These are phyloP conservation scores for Chlorella ohadii DNA, from an alignment of 139 green algal genomes.

Conservation along the genomic window DNA sequence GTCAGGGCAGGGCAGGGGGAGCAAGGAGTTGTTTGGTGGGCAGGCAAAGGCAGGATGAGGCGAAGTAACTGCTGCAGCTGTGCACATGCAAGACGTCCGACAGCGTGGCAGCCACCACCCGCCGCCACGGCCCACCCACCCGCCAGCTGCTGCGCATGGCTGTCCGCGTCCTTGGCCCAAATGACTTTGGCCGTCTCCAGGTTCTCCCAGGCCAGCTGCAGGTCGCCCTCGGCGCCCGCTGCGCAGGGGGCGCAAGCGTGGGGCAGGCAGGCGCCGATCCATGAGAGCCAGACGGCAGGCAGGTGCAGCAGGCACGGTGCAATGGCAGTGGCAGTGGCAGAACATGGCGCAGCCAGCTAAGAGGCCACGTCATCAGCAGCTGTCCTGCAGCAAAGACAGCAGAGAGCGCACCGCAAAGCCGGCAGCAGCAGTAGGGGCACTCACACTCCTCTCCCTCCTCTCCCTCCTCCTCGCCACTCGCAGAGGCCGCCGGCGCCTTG, in stretches of 20 bases:
- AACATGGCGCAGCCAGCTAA: too few relatives aligned
- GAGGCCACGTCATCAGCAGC: too few relatives aligned
- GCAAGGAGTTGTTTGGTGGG: too few relatives aligned
- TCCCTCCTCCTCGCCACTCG: constrained; percentile 31
- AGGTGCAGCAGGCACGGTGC: neutral
- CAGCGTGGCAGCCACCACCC: too few relatives aligned
- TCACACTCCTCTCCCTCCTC: constrained; percentile 49
- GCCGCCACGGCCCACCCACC: constrained; percentile 14
- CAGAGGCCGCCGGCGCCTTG: constrained; percentile 31
- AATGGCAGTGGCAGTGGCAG: too few relatives aligned
- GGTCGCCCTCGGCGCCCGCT: constrained; percentile 40
- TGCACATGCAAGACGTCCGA: too few relatives aligned
- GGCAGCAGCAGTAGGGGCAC: neutral
- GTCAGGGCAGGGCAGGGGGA: too few relatives aligned
- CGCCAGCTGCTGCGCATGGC: constrained; percentile 59
- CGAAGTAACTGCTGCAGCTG: too few relatives aligned
- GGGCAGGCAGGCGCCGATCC: too few relatives aligned
- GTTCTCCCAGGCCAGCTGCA: constrained; percentile 82
- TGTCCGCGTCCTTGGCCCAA: constrained; percentile 28
- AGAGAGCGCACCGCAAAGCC: too few relatives aligned
- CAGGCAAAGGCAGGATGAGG: too few relatives aligned
- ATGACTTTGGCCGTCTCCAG: constrained; percentile 63
- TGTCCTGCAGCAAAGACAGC: too few relatives aligned
- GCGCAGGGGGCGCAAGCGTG: neutral
- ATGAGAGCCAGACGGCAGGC: neutral